A percentile compares a stretch with the other conserved stretches of the same genome.
These are phyloP conservation scores for Ramalina peruviana DNA, from an alignment of 495 filamentous ascomycete species.

Conservation along the genomic window DNA sequence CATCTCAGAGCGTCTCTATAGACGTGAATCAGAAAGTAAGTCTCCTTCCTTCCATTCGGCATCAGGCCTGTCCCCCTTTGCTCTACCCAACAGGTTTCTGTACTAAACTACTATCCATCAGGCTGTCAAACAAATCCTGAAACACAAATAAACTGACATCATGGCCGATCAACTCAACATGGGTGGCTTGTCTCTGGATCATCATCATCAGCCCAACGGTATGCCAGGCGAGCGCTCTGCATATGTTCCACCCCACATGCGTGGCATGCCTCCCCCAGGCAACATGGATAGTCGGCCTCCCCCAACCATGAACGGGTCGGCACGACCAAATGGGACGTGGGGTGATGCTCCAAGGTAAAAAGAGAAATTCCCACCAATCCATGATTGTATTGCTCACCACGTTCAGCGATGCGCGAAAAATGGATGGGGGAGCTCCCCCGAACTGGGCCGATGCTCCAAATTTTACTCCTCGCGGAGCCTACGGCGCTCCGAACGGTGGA, in stretches of 20 bases:
- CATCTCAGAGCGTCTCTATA: neutral
- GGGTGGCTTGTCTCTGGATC: slow-evolving; percentile 66
- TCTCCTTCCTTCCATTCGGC: neutral
- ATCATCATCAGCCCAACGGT: slow-evolving; percentile 54
- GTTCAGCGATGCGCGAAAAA: slow-evolving; percentile 13
- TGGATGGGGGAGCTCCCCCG: slow-evolving; percentile 38
- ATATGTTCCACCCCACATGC: slow-evolving; percentile 94
- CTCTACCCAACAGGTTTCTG: too few species aligned
- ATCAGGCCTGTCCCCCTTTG: too few species aligned
- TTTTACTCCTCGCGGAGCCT: slow-evolving; percentile 47
- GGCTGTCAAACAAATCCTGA: too few species aligned
- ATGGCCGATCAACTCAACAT: slow-evolving; percentile 97
- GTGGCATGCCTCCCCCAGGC: slow-evolving; percentile 38
- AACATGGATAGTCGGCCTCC: slow-evolving; percentile 28
- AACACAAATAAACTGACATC: slow-evolving; percentile 13
- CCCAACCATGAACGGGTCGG: slow-evolving; percentile 21
- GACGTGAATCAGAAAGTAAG: neutral
- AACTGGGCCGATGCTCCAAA: slow-evolving; percentile 60
- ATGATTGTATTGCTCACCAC: too few species aligned
- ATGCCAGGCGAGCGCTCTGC: slow-evolving; percentile 44
- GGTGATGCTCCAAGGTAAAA: neutral
- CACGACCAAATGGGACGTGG: slow-evolving; percentile 1
- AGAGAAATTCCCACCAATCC: too few species aligned
- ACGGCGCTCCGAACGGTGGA: slow-evolving; percentile 10
- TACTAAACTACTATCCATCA: too few species aligned